Conservation (phyloP, 768 basidiomycete species). For the Lactarius akahatsu region DNA sequence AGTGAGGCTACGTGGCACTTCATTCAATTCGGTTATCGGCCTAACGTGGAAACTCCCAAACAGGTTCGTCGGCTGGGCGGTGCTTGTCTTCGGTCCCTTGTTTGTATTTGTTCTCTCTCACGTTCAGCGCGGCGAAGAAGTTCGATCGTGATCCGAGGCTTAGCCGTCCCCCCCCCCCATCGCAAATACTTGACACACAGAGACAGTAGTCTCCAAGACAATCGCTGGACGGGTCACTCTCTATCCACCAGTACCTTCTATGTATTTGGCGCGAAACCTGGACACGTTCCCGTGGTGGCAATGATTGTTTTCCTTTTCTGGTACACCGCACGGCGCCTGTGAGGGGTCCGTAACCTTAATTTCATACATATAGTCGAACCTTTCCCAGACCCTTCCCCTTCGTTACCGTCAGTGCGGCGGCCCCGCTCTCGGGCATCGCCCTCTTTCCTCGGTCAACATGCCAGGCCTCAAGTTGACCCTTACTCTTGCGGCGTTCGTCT, state of each 20-base stretch:
- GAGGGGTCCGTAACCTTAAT: not conserved
- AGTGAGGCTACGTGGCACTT: too few species aligned
- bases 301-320: not conserved
- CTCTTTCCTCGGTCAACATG: conserved; percentile 5
- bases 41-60: too few species aligned
- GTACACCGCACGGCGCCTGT: not conserved
- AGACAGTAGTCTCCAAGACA: not conserved
- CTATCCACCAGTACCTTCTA: not conserved
- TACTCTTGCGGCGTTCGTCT: not conserved
- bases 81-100: not conserved
- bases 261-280: not conserved
- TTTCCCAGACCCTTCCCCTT: not conserved
- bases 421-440: not conserved
- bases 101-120: not conserved
- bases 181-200: not conserved
- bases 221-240: not conserved
- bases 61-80: not conserved
- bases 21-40: not conserved
- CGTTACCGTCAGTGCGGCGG: not conserved
- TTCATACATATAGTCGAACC: not conserved
- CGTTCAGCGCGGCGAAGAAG: not conserved
- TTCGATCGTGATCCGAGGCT: not conserved
- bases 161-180: not conserved
- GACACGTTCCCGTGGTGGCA: not conserved
- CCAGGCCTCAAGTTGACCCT: not conserved